Evolutionary conservation across 1,284 basidiomycete species (phyloP).

Genomic region (Naganishia albida): DNA sequence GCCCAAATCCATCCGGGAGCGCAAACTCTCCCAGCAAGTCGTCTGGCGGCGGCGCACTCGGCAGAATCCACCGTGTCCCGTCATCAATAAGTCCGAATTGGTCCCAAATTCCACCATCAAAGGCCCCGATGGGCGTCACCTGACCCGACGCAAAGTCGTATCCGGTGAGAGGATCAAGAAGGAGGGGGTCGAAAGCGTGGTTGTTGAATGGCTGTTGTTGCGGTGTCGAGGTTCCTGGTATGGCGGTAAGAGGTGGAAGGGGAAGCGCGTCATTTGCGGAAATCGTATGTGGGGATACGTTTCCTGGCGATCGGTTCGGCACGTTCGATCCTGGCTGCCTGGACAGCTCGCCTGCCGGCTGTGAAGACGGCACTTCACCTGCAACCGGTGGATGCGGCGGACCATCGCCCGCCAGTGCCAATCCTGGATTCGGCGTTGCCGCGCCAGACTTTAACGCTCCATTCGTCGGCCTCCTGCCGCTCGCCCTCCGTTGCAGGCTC

Average conservation of each 20-base stretch:
- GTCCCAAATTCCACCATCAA: slow-evolving; percentile 24
- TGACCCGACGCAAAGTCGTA: not conserved
- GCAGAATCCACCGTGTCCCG: slow-evolving; percentile 23
- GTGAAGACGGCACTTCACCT: not conserved
- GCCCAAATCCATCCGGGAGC: not conserved
- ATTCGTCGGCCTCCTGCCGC: not conserved
- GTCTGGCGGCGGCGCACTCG: slow-evolving; percentile 18
- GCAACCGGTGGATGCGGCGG: not conserved
- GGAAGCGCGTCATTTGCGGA: not conserved
- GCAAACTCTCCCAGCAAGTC: slow-evolving; percentile 15
- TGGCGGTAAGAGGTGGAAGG: no score
- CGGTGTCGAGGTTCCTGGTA: not conserved
- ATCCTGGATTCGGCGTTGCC: not conserved
- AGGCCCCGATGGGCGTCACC: not conserved
- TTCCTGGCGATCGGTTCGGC: not conserved
- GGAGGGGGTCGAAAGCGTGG: slow-evolving; percentile 18
- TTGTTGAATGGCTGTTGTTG: slow-evolving; percentile 15
- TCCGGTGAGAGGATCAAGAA: not conserved
- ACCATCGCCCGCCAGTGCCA: not conserved
- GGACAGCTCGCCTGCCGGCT: not conserved
- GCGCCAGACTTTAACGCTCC: slow-evolving; percentile 3
- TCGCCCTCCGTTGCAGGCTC: slow-evolving; percentile 17
- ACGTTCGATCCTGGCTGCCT: not conserved
- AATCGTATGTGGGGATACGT: not conserved
- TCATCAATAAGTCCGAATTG: slow-evolving; percentile 21